These are phyloP conservation scores for Colletotrichum coccodes DNA, from an alignment of 2,329 filamentous ascomycete genomes.

Conservation along the genomic window DNA sequence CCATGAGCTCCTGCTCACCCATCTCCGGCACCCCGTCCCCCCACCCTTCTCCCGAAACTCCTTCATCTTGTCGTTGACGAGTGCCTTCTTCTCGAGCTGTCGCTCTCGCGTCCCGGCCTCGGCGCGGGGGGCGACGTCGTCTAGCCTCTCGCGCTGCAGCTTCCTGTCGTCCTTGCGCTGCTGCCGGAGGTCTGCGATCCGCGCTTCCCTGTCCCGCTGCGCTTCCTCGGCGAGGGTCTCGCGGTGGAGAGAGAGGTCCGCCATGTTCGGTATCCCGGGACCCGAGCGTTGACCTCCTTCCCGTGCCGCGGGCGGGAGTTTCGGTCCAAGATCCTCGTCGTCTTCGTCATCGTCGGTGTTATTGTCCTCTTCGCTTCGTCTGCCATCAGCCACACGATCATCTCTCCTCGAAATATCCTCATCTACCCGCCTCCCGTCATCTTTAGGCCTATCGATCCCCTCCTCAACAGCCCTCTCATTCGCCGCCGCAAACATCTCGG, in stretches of 20 bases:
- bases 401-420: no score
- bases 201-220: conserved; percentile 53
- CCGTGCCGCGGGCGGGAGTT: conserved; percentile 42
- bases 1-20: conserved; percentile 81
- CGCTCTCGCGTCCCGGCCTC: conserved; percentile 86
- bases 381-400: conserved; percentile 7
- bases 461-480: conserved; percentile 39
- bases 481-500: conserved; percentile 67
- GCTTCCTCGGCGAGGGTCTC: conserved; percentile 62
- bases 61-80: conserved; percentile 77
- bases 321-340: conserved; percentile 70
- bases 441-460: not conserved
- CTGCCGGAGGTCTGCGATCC: conserved; percentile 64
- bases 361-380: conserved; percentile 33
- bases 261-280: conserved; percentile 74
- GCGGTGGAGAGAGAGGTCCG: conserved; percentile 76
- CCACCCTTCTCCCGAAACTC: conserved; percentile 71
- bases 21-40: conserved; percentile 59
- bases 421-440: not conserved
- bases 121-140: conserved; percentile 85
- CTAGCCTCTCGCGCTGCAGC: conserved; percentile 76
- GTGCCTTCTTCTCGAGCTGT: conserved; percentile 84
- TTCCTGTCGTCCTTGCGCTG: conserved; percentile 73
- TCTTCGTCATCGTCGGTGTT: conserved; percentile 59
- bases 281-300: conserved; percentile 48